Evolutionary conservation across 768 basidiomycete genomes (phyloP), one percentile per base, ranked within the genome.

Genomic region (Leccinum truebloodii): DNA sequence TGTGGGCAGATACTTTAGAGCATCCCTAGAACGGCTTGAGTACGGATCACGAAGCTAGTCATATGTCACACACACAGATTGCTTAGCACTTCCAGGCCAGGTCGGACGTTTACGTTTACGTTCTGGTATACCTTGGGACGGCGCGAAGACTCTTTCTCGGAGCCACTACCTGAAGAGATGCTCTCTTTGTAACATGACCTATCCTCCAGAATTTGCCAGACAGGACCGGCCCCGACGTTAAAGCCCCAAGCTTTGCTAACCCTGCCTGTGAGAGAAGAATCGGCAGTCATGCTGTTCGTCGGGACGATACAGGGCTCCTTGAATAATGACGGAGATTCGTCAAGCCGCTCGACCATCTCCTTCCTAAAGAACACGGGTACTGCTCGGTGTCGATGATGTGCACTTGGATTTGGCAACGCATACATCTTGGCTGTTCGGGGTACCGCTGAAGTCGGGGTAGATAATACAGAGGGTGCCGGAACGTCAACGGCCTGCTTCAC

Each of bases 131-230:
- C 90, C 57, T 78, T 78, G 3, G 89, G 90, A 55, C 87, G 77
- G 18, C 85, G 78, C 37, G 71, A 78, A 10, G 72, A 79, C 64
- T 90, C 88, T 1, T 68, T 71, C 54, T 78, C 78, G 10, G 62
- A n/a, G 28, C 65, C 61, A 9, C 70, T 61, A 3, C 74, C 74
- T 12, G 68, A 59, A 24, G 32, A 32, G 34, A 69, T 60, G 3
- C 82, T 79, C 65, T 93, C 92, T 68, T 89, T 92, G 71, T 79
- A 93, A 83, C 88, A 94, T 1, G 82, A 84, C 54, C 90, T 74
- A 63, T 94, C 92, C 68, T 94, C 92, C 48, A 82, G 73, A 37
- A 92, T 72, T 60, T 92, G 87, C 90, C 91, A 94, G 6, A 91
- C 66, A 1, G 91, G 90, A 0, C 92, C 92, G 3, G 84, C 70